These are phyloP conservation scores for Tarenaya hassleriana DNA, from an alignment of 345 rosid species.

Conservation along the genomic window DNA sequence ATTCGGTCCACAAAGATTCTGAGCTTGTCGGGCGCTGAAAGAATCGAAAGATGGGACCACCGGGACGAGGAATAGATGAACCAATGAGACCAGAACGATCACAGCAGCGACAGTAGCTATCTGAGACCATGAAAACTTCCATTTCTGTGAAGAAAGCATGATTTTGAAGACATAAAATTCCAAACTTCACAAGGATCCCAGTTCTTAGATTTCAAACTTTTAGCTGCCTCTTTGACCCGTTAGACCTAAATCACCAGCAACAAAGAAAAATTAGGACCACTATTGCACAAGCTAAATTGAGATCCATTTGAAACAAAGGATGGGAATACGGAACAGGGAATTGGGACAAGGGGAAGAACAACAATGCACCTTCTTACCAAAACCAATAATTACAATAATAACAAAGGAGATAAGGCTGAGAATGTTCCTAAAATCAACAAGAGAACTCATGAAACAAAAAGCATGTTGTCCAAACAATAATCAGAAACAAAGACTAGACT, in stretches of 20 bases:
- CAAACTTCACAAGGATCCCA: background rate
- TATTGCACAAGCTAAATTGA: conserved; percentile 3
- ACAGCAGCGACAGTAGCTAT: conserved; percentile 53
- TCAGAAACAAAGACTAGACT: conserved; percentile 16
- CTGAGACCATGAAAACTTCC: conserved; percentile 67
- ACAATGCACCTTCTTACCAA: no score
- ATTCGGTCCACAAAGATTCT: conserved; percentile 32
- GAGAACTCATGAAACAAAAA: conserved; percentile 11
- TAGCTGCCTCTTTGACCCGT: background rate
- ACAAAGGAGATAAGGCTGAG: no score
- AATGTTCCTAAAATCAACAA: conserved; percentile 12
- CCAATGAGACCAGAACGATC: conserved; percentile 53
- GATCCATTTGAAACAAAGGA: no score
- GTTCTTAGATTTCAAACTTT: conserved; percentile 15
- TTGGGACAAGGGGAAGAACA: no score
- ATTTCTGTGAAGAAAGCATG: conserved; percentile 51
- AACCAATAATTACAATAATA: no score
- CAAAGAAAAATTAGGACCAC: background rate
- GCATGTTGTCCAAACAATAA: conserved; percentile 6
- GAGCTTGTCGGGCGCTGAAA: conserved; percentile 40
- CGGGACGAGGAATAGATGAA: conserved; percentile 69
- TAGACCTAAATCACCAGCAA: conserved; percentile 20
- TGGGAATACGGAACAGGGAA: no score
- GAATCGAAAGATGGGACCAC: conserved; percentile 63
- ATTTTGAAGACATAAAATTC: conserved; percentile 9